Percentiles rank a stretch among this genome's conserved stretches.
Conservation (phyloP, 73 alveolate species). For the Paramecium pentaurelia region DNA sequence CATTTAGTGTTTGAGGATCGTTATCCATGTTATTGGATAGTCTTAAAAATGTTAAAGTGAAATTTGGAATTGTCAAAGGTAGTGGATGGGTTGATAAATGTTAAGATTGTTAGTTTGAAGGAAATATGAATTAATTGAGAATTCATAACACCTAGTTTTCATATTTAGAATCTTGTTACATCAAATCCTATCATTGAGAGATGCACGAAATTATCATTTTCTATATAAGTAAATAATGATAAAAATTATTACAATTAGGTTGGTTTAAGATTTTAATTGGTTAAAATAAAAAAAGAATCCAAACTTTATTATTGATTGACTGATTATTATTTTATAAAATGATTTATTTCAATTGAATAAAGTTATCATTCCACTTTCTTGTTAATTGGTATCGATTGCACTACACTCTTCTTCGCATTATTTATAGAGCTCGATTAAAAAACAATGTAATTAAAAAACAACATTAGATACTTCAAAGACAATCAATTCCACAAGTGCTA, state of each 20-base stretch:
- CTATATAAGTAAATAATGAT: not conserved
- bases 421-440: not conserved
- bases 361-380: not conserved
- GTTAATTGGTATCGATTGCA: not conserved
- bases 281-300: constrained; percentile 38
- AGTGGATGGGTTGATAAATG: constrained; percentile 1
- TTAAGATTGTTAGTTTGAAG: not conserved
- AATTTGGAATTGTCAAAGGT: not conserved
- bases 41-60: not conserved
- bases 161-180: no score
- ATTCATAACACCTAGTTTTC: constrained; percentile 75
- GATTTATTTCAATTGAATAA: not conserved
- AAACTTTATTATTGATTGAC: not conserved
- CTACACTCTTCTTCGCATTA: not conserved
- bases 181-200: no score
- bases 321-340: not conserved
- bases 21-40: not conserved
- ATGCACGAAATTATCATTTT: no score
- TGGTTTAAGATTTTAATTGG: constrained; percentile 53
- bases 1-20: not conserved
- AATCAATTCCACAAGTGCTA: constrained; percentile 14
- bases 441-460: constrained; percentile 30
- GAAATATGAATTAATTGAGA: constrained; percentile 74
- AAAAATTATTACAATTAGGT: constrained; percentile 2
- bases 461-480: constrained; percentile 34